Evolutionary conservation across 345 rosid genomes (phyloP).

Genomic region (Syzygium aqueum): DNA sequence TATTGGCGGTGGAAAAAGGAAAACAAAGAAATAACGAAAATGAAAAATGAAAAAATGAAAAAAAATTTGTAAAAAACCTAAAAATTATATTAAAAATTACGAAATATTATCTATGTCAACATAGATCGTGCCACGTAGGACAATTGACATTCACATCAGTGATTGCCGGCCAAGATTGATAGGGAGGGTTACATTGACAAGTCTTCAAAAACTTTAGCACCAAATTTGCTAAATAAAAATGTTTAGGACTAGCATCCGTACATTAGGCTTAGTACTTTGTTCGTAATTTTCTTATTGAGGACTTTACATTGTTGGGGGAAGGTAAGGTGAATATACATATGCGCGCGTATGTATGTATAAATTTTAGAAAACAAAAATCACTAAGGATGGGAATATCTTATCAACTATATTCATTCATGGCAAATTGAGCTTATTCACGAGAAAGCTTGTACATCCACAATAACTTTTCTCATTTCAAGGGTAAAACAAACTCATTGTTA

Average conservation of each 20-base stretch:
- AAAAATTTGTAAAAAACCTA: no score
- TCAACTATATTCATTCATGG: background rate
- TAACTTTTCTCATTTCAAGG: background rate
- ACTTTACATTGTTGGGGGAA: background rate
- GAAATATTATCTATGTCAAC: fast-evolving
- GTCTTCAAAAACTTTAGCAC: fast-evolving
- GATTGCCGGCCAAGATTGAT: background rate
- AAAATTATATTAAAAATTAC: no score
- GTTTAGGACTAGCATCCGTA: background rate
- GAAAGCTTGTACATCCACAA: background rate
- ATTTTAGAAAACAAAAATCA: no score
- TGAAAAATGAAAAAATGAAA: fast-evolving
- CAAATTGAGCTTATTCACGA: background rate
- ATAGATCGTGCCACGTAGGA: background rate
- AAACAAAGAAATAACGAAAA: background rate
- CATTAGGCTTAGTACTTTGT: background rate
- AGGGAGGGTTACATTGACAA: background rate
- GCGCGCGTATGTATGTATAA: fast-evolving
- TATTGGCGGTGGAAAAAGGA: no score
- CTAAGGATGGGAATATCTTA: background rate
- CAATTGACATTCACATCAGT: fast-evolving
- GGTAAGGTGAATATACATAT: background rate
- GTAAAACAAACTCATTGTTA: background rate
- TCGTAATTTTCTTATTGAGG: background rate
- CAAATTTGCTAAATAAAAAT: background rate